A percentile compares a stretch with the other conserved stretches of the same genome.
Evolutionary conservation across 2,329 filamentous ascomycete species (phyloP).

Genomic region (Monilinia fructigena): DNA sequence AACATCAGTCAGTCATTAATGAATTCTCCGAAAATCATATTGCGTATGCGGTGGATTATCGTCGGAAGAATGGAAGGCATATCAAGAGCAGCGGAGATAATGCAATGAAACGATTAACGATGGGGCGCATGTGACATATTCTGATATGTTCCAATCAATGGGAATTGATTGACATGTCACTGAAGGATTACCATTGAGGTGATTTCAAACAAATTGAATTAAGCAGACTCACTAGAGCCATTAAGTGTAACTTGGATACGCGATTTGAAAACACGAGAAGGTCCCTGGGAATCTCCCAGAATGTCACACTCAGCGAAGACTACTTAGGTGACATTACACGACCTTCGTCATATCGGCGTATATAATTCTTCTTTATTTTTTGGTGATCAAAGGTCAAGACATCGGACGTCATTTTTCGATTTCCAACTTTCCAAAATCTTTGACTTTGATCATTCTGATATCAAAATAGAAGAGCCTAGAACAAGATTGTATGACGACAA

Average conservation of each 20-base stretch:
- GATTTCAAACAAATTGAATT: not conserved
- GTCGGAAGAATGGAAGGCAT: not conserved
- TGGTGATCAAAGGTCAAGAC: slow-evolving; percentile 5
- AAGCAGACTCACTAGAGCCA: not conserved
- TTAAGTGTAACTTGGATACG: slow-evolving; percentile 8
- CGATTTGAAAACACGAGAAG: not conserved
- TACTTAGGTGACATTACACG: slow-evolving; percentile 12
- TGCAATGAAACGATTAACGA: slow-evolving; percentile 2
- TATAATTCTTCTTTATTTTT: not conserved
- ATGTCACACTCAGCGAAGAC: slow-evolving; percentile 14
- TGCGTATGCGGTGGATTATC: slow-evolving; percentile 12
- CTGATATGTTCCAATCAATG: slow-evolving; percentile 3
- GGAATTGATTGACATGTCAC: not conserved
- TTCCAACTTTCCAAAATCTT: slow-evolving; percentile 2
- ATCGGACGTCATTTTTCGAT: slow-evolving; percentile 18
- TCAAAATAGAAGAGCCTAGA: not conserved
- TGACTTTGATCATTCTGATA: not conserved
- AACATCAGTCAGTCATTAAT: slow-evolving; percentile 10
- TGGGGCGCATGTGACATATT: slow-evolving; percentile 1
- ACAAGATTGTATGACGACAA: not conserved
- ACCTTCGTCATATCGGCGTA: slow-evolving; percentile 12
- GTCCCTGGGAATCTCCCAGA: slow-evolving; percentile 4
- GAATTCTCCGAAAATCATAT: slow-evolving; percentile 12
- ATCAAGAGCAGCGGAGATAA: slow-evolving; percentile 14
- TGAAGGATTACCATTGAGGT: not conserved